These are phyloP conservation scores for Gonium pectorale DNA, from an alignment of 139 green algal species.

Conservation along the genomic window DNA sequence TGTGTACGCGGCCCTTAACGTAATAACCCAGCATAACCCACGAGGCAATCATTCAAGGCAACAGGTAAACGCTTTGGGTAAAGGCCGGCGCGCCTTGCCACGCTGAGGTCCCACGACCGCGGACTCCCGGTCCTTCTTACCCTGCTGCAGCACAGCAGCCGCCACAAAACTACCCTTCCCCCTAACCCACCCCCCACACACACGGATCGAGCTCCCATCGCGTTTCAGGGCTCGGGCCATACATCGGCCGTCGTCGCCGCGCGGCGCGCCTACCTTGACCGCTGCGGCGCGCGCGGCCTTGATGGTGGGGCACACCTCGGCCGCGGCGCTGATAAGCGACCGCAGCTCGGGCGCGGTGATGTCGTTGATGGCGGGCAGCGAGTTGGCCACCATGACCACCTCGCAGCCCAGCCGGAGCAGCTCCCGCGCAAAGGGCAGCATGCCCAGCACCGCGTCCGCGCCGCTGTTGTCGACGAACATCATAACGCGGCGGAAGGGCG, in stretches of 20 bases:
- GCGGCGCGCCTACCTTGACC: conserved; percentile 10
- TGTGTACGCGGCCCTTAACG: too few species aligned
- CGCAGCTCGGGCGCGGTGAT: conserved; percentile 92
- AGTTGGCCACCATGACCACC: conserved; percentile 96
- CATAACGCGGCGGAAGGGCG: conserved; percentile 74
- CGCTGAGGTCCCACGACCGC: too few species aligned
- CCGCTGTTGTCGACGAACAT: conserved; percentile 99
- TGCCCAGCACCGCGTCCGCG: conserved; percentile 96
- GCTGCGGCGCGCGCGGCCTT: conserved; percentile 69
- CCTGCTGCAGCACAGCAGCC: too few species aligned
- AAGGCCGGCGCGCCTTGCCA: too few species aligned
- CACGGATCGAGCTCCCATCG: too few species aligned
- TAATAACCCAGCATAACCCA: too few species aligned
- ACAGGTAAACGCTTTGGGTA: too few species aligned
- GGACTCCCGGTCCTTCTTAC: too few species aligned
- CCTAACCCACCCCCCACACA: not conserved
- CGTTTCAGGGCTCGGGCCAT: too few species aligned
- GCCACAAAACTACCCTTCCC: not conserved
- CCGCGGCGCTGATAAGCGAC: conserved; percentile 61
- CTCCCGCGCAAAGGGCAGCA: conserved; percentile 95
- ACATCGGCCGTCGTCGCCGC: not conserved
- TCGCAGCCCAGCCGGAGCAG: conserved; percentile 89
- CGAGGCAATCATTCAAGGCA: too few species aligned
- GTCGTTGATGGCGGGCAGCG: conserved; percentile 97
- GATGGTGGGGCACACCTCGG: conserved; percentile 71